Percentiles rank a stretch among this genome's conserved stretches.
Evolutionary conservation across 768 basidiomycete genomes (phyloP).

Genomic region (Lactarius evosmus): DNA sequence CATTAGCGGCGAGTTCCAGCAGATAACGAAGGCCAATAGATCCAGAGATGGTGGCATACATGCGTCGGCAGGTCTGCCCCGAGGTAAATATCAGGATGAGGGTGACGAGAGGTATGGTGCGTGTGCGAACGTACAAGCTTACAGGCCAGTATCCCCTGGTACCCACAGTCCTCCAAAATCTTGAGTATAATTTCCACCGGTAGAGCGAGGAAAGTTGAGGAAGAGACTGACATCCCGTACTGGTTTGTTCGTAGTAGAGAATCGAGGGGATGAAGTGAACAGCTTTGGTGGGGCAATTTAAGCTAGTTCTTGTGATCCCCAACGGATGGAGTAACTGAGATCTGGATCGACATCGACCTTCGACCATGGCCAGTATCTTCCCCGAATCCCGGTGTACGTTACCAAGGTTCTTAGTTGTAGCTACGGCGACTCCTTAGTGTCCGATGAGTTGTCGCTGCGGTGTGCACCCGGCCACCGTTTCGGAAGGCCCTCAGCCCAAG

Average conservation of each 20-base stretch:
- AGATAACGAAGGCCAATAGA: conserved; percentile 12
- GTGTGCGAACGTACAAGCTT: conserved; percentile 1
- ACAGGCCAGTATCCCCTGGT: conserved; percentile 3
- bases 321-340: background rate
- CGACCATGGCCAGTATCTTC: background rate
- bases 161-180: background rate
- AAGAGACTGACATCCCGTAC: background rate
- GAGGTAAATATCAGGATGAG: background rate
- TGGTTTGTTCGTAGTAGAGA: background rate
- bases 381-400: background rate
- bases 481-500: background rate
- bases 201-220: background rate
- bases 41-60: background rate
- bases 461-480: background rate
- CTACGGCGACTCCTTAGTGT: background rate
- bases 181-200: conserved; percentile 11
- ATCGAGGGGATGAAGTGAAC: background rate
- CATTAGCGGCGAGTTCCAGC: conserved; percentile 15
- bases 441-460: background rate
- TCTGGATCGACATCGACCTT: background rate
- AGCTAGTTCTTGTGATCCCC: background rate
- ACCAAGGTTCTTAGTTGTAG: background rate
- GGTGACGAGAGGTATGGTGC: background rate
- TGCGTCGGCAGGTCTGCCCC: conserved; percentile 2
- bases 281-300: background rate